Evolutionary conservation across 768 basidiomycete genomes (phyloP).

Genomic region (Russula sp.): DNA sequence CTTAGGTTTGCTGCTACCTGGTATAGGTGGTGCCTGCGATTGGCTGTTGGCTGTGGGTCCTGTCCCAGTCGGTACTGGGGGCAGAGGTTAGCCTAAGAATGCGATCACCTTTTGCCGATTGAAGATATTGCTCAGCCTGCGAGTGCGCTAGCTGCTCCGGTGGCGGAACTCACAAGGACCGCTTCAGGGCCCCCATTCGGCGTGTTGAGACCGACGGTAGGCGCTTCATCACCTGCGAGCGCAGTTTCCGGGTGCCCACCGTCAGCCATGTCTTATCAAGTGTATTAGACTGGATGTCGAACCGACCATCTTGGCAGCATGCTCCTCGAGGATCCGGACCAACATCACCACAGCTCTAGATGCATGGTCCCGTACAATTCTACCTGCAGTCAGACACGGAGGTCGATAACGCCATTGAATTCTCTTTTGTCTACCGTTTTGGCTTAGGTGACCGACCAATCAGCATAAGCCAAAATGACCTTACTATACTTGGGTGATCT

Average conservation of each 20-base stretch:
- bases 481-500: conserved; percentile 44
- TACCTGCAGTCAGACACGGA: conserved; percentile 32
- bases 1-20: conserved; percentile 39
- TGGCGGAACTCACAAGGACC: conserved; percentile 74
- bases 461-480: too few species aligned
- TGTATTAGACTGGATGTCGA: conserved; percentile 6
- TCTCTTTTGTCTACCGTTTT: conserved; percentile 79
- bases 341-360: conserved; percentile 91
- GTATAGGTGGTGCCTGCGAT: conserved; percentile 10
- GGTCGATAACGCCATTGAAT: neutral
- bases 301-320: conserved; percentile 79
- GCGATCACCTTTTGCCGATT: conserved; percentile 51
- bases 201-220: conserved; percentile 21
- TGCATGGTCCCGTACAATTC: conserved; percentile 90
- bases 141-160: conserved; percentile 85
- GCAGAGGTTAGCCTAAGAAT: neutral
- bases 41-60: neutral
- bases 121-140: conserved; percentile 97
- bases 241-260: conserved; percentile 51
- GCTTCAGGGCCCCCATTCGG: conserved; percentile 30
- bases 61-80: conserved; percentile 17
- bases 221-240: conserved; percentile 24
- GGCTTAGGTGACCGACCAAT: too few species aligned
- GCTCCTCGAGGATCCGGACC: conserved; percentile 71
- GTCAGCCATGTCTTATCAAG: neutral